phyloP scores from a whole-genome alignment of 352 stramenopile species.

The Globisporangium middletonii region DNA sequence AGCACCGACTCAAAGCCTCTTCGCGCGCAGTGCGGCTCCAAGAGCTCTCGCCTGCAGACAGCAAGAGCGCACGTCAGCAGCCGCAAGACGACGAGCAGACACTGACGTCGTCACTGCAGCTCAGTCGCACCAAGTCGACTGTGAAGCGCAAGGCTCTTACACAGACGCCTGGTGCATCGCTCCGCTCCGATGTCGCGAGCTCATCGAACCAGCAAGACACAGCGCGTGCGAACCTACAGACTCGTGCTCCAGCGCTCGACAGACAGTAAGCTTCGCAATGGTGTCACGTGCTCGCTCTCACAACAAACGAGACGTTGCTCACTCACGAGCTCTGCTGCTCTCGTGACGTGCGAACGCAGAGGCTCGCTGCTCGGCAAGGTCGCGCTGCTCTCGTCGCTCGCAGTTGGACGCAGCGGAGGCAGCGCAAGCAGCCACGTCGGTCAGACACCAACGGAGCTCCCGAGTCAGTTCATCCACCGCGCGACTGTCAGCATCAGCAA shows the following conservation, averaged over 20 bases:
- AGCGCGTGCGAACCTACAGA: not conserved
- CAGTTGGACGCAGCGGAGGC: not conserved
- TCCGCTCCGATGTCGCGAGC: not conserved
- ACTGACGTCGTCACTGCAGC: not conserved
- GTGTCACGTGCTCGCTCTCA: not conserved
- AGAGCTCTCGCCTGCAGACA: not conserved
- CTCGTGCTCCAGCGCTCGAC: not conserved
- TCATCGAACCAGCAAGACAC: slow-evolving; percentile 32
- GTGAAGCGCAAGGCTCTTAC: not conserved
- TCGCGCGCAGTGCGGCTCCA: slow-evolving; percentile 1
- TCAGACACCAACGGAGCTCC: slow-evolving; percentile 31
- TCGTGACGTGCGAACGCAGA: not conserved
- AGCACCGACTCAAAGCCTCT: not conserved
- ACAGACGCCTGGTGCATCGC: not conserved
- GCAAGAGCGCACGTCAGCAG: not conserved
- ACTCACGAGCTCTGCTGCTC: not conserved
- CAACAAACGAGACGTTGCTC: not conserved
- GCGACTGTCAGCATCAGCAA: slow-evolving; percentile 43
- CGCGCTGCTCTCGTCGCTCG: slow-evolving; percentile 9
- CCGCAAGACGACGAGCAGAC: not conserved
- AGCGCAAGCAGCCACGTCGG: not conserved
- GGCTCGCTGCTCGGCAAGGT: slow-evolving; percentile 9
- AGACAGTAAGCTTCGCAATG: not conserved
- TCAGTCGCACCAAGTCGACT: not conserved
- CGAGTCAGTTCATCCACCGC: slow-evolving; percentile 56